These are phyloP conservation scores for Monilinia laxa DNA, from an alignment of 2,329 filamentous ascomycete genomes.

Conservation along the genomic window DNA sequence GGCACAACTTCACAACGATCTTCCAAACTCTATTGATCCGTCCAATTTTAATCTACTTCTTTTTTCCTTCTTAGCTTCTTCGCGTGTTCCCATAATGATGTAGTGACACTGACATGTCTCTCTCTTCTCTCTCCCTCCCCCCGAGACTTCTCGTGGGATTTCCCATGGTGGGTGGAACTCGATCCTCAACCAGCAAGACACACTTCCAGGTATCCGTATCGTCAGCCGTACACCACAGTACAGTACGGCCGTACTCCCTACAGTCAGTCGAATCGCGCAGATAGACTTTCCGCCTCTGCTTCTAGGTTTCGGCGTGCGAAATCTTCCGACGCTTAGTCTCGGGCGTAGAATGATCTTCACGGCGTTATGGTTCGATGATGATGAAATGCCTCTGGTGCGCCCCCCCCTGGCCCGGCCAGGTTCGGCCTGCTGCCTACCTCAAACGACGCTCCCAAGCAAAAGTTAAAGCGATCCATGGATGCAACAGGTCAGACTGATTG, in stretches of 20 bases:
- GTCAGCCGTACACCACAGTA: too few species aligned
- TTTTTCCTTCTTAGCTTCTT: conserved; percentile 5
- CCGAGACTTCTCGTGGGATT: too few species aligned
- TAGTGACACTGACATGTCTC: neutral
- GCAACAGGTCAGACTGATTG: neutral
- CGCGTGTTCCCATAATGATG: neutral
- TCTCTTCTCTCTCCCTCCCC: neutral
- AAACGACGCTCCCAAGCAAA: neutral
- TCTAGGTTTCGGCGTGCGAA: conserved; percentile 8
- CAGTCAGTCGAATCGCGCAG: too few species aligned
- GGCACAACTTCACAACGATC: neutral
- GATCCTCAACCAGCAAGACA: too few species aligned
- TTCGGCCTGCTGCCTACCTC: neutral
- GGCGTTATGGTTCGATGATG: neutral
- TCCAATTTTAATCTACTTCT: conserved; percentile 12
- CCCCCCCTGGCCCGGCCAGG: neutral
- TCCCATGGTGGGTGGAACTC: too few species aligned
- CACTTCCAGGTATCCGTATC: too few species aligned
- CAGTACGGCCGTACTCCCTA: too few species aligned
- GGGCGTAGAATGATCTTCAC: too few species aligned
- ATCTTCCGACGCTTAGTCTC: neutral
- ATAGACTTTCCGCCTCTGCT: neutral
- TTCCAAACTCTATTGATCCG: neutral
- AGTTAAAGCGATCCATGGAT: neutral
- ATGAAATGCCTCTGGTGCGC: conserved; percentile 4